Conservation (phyloP, 140 eudicot genomes). For the Oenanthe javanica region DNA sequence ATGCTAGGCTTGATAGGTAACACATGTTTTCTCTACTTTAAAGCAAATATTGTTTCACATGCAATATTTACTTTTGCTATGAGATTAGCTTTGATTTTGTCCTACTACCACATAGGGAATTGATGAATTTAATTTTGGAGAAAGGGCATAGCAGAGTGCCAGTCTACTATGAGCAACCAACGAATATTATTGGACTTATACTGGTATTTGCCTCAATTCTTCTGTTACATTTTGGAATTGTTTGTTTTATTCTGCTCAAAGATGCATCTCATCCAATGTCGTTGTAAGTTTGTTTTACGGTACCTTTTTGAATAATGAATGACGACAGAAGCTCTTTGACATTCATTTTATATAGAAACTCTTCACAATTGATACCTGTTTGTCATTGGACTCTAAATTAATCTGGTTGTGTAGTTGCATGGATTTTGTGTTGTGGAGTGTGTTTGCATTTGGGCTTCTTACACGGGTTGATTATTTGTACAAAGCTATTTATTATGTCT, state of each 20-base stretch:
- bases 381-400: background rate
- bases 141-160: slow-evolving; percentile 73
- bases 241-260: background rate
- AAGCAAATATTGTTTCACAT: background rate
- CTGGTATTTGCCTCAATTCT: slow-evolving; percentile 29
- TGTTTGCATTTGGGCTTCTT: background rate
- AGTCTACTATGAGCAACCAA: slow-evolving; percentile 46
- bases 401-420: background rate
- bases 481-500: background rate
- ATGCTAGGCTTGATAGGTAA: slow-evolving; percentile 76
- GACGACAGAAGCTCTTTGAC: background rate
- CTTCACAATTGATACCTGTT: background rate
- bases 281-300: background rate
- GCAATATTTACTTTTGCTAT: background rate
- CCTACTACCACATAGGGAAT: slow-evolving; percentile 26
- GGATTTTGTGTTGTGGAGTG: background rate
- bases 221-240: background rate
- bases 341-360: background rate
- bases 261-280: background rate
- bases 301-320: background rate
- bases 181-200: slow-evolving; percentile 44
- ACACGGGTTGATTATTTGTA: background rate
- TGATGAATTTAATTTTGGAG: slow-evolving; percentile 51
- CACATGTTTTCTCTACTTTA: background rate
- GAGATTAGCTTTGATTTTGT: background rate